Base-by-base conservation (phyloP, 1,284 basidiomycete genomes). In the Pyrrhoderma noxium region DNA sequence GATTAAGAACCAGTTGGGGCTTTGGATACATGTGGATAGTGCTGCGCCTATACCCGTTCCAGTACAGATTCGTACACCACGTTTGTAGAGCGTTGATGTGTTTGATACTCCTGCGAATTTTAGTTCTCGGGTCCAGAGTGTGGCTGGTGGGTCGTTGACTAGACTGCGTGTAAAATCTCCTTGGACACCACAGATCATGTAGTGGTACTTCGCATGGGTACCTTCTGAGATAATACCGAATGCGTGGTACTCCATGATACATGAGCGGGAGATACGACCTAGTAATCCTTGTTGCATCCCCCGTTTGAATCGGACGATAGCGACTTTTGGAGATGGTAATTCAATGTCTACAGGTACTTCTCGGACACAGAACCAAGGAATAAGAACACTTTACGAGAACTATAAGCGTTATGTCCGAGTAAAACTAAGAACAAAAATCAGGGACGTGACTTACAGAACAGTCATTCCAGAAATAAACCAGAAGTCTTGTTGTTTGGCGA, bases 271-370 rank as follows among this genome's bases (percentile, higher is more conserved):
- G 60, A 85, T 79, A 57, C 82, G 76, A 58, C 79, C 75, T 42
- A 84, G 65, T 45, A 85, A 70, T 11, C 82, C 82, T 61, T 84
- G 81, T 62, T 84, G 80, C 79, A 85, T 84, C 27, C 82, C 82
- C 45, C 81, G 73, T 63, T 82, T 73, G 58, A 84, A 84, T 44
- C 79, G 75, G 49, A 85, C 64, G 45, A 85, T 70, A 8, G 76
- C 80, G 16, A 82, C 82, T 61, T 83, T 83, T 8, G 79, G 75
- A 22, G 82, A 85, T 46, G 81, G 80, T 53, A 73, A 63, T 56
- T 73, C 70, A 47, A 73, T 63, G 39, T 72, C 70, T 27, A 73
- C 70, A 35, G 62, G 60, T 22, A 73, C 71, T 57, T 70, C 64
- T 19, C 71, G 65, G 27, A 70, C 67, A 27, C 68, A 70, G 52